phyloP scores from a whole-genome alignment of 305 asterid genomes.

The Fraxinus platypoda region DNA sequence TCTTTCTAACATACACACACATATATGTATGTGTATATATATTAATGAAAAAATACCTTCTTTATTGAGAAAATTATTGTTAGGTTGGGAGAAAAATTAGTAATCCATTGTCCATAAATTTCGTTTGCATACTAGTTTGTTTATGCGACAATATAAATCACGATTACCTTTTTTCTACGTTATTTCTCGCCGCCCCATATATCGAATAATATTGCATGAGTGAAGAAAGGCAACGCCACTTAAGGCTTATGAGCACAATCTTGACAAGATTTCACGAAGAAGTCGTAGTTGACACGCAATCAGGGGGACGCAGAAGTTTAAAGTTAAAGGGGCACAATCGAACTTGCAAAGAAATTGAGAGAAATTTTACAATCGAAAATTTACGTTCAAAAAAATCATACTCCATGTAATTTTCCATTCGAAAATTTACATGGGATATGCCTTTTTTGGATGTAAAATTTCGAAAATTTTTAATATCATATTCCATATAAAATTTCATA shows the following conservation, averaged over 20 bases:
- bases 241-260: neutral
- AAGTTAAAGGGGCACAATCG: no score
- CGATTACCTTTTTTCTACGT: neutral
- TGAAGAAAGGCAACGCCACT: neutral
- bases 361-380: no score
- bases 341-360: no score
- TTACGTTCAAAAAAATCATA: no score
- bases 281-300: neutral
- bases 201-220: neutral
- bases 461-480: no score
- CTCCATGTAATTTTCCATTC: no score
- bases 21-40: no score
- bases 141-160: neutral
- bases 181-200: neutral
- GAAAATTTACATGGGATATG: no score
- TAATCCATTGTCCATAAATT: neutral
- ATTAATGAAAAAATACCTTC: no score
- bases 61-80: neutral
- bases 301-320: no score
- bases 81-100: neutral
- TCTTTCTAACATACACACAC: neutral
- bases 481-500: no score
- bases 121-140: neutral
- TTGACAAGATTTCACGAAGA: neutral
- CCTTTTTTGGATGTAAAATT: no score